A percentile compares a stretch with the other conserved stretches of the same genome.
Evolutionary conservation across 2,329 filamentous ascomycete genomes (phyloP).

Genomic region (Graphiopsis chlorocephala): DNA sequence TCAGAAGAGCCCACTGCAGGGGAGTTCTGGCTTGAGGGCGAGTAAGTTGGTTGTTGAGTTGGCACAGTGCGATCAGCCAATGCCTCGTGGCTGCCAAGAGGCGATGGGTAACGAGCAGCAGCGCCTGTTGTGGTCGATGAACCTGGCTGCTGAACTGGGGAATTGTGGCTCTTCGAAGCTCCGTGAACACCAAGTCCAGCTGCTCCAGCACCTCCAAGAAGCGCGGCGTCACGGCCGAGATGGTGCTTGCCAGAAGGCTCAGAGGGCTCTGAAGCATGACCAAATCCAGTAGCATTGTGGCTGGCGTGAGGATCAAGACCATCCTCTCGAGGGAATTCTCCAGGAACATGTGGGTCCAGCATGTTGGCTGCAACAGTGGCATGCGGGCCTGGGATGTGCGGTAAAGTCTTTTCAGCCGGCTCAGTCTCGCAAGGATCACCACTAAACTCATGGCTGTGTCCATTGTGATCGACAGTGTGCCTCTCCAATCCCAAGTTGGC

Average conservation of each 20-base stretch:
- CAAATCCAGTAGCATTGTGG: not conserved
- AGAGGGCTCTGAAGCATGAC: not conserved
- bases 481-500: not conserved
- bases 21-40: not conserved
- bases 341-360: constrained; percentile 37
- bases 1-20: not conserved
- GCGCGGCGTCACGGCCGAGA: constrained; percentile 32
- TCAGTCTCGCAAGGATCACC: constrained; percentile 27
- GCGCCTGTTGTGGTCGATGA: not conserved
- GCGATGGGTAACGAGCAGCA: not conserved
- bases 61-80: not conserved
- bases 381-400: constrained; percentile 31
- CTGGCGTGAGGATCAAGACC: constrained; percentile 22
- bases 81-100: not conserved
- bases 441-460: constrained; percentile 24
- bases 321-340: constrained; percentile 30
- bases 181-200: constrained; percentile 17
- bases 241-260: constrained; percentile 22
- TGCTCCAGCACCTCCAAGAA: constrained; percentile 32
- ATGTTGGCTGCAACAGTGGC: constrained; percentile 31
- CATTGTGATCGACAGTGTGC: constrained; percentile 20
- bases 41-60: not conserved
- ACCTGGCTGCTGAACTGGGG: not conserved
- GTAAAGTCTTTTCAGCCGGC: constrained; percentile 10
- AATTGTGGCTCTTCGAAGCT: not conserved